Percentiles rank a stretch among this genome's conserved stretches.
These are phyloP conservation scores for Rubus parviflorus DNA, from an alignment of 306 rosid genomes.

Conservation along the genomic window DNA sequence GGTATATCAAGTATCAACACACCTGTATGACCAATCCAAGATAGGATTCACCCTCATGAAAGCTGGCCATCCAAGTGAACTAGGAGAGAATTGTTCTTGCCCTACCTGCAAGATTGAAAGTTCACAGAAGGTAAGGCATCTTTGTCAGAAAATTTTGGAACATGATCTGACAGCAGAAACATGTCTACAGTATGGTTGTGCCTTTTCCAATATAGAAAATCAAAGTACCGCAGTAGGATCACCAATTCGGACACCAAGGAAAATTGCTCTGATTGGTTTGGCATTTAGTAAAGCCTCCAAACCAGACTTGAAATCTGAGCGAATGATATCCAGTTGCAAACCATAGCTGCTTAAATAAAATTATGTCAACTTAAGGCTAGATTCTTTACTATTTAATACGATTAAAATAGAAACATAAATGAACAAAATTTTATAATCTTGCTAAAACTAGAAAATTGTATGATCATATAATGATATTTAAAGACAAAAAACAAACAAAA, in stretches of 20 bases:
- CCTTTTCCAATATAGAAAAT: conserved; percentile 17
- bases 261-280: conserved; percentile 83
- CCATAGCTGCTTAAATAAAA: conserved; percentile 67
- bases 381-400: conserved; percentile 11
- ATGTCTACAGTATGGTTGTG: conserved; percentile 3
- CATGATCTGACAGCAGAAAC: conserved; percentile 15
- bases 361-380: conserved; percentile 22
- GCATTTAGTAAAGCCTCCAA: conserved; percentile 78
- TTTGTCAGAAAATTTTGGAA: neutral
- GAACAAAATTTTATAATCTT: neutral
- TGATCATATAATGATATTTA: conserved; percentile 14
- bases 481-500: conserved; percentile 10
- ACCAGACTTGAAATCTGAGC: conserved; percentile 87
- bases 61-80: conserved; percentile 96
- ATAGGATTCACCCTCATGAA: conserved; percentile 98
- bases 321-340: conserved; percentile 75
- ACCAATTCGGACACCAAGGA: conserved; percentile 95
- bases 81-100: conserved; percentile 96
- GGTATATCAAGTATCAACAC: conserved; percentile 16
- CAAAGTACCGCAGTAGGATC: conserved; percentile 95
- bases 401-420: neutral
- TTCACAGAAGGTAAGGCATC: conserved; percentile 4
- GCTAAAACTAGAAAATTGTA: conserved; percentile 6
- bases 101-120: conserved; percentile 65
- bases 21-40: conserved; percentile 98